These are phyloP conservation scores for Halophytophthora polymorphica DNA, from an alignment of 352 stramenopile species.

Conservation along the genomic window DNA sequence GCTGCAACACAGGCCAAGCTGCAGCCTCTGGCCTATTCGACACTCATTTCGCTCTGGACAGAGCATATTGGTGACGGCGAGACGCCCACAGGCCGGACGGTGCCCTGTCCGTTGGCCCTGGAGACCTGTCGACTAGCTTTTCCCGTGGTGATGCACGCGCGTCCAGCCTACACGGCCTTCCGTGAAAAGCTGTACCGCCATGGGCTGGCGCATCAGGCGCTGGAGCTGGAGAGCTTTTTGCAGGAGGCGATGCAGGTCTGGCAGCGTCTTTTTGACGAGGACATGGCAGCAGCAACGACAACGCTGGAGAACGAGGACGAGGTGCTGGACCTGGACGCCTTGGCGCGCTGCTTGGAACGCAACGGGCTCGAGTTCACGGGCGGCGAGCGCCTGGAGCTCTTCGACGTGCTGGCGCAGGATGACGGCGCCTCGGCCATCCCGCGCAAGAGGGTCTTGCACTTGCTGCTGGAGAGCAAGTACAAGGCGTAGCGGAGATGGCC, in stretches of 20 bases:
- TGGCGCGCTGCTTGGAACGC: constrained; percentile 25
- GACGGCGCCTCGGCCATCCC: constrained; percentile 26
- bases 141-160: constrained; percentile 37
- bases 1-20: constrained; percentile 3
- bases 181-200: constrained; percentile 38
- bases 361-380: constrained; percentile 51
- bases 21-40: constrained; percentile 33
- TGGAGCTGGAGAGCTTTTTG: constrained; percentile 46
- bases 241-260: constrained; percentile 37
- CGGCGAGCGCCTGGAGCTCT: constrained; percentile 54
- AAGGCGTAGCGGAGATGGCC: too few species aligned
- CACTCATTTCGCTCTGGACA: constrained; percentile 49
- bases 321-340: constrained; percentile 40
- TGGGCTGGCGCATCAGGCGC: constrained; percentile 34
- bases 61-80: constrained; percentile 74
- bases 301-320: constrained; percentile 10
- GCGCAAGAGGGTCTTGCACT: constrained; percentile 28
- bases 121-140: constrained; percentile 45
- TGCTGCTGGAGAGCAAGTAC: constrained; percentile 34
- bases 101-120: constrained; percentile 29
- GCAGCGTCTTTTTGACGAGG: constrained; percentile 33
- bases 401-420: constrained; percentile 44
- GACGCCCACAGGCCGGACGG: constrained; percentile 5
- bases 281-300: constrained; percentile 25
- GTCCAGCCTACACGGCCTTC: constrained; percentile 26